phyloP scores from a whole-genome alignment of 2,329 filamentous ascomycete genomes.

The Fusarium temperatum region DNA sequence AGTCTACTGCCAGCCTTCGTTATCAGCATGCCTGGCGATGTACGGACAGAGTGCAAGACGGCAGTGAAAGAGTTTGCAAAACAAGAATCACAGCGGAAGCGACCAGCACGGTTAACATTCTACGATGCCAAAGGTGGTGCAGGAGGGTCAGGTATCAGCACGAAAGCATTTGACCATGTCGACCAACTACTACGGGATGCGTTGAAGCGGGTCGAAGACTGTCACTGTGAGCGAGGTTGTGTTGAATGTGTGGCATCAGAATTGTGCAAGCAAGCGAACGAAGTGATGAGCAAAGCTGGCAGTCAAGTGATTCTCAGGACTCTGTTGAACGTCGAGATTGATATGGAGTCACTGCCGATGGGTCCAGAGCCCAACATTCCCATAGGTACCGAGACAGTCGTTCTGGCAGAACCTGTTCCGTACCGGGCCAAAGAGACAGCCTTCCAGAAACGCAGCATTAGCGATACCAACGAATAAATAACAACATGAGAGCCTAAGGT shows the following conservation, averaged over 20 bases:
- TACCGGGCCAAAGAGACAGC: slow-evolving; percentile 37
- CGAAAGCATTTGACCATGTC: slow-evolving; percentile 93
- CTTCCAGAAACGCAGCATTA: background rate
- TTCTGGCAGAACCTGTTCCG: slow-evolving; percentile 75
- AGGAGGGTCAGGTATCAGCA: slow-evolving; percentile 84
- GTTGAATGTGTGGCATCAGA: slow-evolving; percentile 90
- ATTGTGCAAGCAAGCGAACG: slow-evolving; percentile 83
- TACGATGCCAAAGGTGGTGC: slow-evolving; percentile 94
- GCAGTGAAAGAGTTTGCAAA: slow-evolving; percentile 86
- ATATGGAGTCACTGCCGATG: slow-evolving; percentile 86
- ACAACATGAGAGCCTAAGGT: background rate
- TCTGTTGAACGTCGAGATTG: slow-evolving; percentile 78
- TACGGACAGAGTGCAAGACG: slow-evolving; percentile 93
- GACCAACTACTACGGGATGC: slow-evolving; percentile 81
- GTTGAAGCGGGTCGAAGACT: slow-evolving; percentile 77
- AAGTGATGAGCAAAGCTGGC: slow-evolving; percentile 93
- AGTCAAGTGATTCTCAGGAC: slow-evolving; percentile 82
- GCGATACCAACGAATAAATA: background rate
- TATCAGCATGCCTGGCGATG: slow-evolving; percentile 87
- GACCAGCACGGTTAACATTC: slow-evolving; percentile 88
- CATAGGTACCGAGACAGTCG: slow-evolving; percentile 82
- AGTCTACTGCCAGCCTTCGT: slow-evolving; percentile 91
- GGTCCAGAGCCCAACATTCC: slow-evolving; percentile 77
- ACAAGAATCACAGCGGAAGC: slow-evolving; percentile 74
- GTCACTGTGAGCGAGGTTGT: slow-evolving; percentile 82